Evolutionary conservation across 2,329 filamentous ascomycete genomes (phyloP).

Genomic region (Apiospora marii): DNA sequence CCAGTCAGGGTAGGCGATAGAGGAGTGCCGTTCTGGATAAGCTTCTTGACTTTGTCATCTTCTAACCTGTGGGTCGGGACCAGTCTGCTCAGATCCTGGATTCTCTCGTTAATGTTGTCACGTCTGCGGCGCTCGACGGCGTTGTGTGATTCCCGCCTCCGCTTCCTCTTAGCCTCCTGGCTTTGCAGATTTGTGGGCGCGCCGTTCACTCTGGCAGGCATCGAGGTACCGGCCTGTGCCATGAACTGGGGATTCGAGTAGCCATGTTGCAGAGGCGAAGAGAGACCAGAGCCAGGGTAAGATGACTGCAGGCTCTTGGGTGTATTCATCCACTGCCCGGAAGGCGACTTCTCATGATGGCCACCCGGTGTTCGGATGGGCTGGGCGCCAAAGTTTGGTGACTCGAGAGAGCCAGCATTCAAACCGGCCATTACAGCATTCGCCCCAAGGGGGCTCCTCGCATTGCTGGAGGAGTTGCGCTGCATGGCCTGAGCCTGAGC

Average conservation of each 20-base stretch:
- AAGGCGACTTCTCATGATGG: conserved; percentile 81
- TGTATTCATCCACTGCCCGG: conserved; percentile 90
- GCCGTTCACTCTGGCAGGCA: conserved; percentile 82
- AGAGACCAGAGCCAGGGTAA: conserved; percentile 87
- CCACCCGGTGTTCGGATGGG: conserved; percentile 75
- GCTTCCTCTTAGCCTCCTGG: conserved; percentile 92
- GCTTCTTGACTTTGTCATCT: conserved; percentile 95
- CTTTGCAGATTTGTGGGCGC: conserved; percentile 65
- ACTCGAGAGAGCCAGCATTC: conserved; percentile 72
- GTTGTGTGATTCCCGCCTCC: conserved; percentile 93
- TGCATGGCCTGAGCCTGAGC: conserved; percentile 63
- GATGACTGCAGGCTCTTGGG: conserved; percentile 79
- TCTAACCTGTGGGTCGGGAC: conserved; percentile 93
- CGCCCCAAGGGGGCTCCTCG: conserved; percentile 84
- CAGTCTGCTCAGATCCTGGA: conserved; percentile 93
- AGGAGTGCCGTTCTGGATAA: conserved; percentile 90
- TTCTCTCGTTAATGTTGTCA: conserved; percentile 98
- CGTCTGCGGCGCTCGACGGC: conserved; percentile 91
- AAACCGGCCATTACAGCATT: conserved; percentile 73
- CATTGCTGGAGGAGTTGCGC: conserved; percentile 74
- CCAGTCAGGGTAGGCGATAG: conserved; percentile 83
- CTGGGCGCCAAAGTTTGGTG: conserved; percentile 76
- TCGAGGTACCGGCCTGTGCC: conserved; percentile 85
- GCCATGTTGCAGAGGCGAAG: conserved; percentile 76
- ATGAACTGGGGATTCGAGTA: conserved; percentile 81